phyloP scores from a whole-genome alignment of 2,329 filamentous ascomycete species.

The Cryphonectria parasitica region DNA sequence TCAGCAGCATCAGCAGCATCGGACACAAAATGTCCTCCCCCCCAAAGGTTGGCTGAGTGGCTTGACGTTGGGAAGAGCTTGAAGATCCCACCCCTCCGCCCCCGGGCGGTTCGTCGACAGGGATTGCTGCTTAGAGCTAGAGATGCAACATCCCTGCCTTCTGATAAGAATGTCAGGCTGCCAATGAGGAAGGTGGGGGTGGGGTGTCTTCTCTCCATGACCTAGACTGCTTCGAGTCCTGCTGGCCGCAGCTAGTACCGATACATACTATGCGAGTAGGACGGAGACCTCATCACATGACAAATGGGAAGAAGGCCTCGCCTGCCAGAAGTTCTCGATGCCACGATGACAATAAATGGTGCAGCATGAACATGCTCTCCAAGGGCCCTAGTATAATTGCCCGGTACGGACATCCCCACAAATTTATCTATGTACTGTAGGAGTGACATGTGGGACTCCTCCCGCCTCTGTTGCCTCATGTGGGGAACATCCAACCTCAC shows the following conservation, averaged over 20 bases:
- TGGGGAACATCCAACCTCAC: background rate
- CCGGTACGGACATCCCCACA: background rate
- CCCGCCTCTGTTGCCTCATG: background rate
- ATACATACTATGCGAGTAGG: too few relatives aligned
- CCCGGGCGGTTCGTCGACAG: background rate
- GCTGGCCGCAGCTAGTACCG: background rate
- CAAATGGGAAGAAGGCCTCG: background rate
- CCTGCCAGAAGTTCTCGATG: background rate
- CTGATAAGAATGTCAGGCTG: background rate
- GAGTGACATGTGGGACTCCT: background rate
- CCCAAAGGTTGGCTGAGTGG: background rate
- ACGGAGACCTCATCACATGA: background rate
- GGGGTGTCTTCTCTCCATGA: background rate
- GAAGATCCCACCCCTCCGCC: background rate
- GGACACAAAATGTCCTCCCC: background rate
- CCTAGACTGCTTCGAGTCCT: background rate
- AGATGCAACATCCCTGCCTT: background rate
- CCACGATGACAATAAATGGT: background rate
- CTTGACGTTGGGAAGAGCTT: background rate
- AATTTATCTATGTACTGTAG: background rate
- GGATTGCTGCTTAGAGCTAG: background rate
- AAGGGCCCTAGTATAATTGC: background rate
- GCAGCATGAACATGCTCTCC: background rate
- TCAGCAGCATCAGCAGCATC: too few relatives aligned
- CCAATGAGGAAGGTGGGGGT: conserved; percentile 5